Base-by-base conservation (phyloP, 768 basidiomycete genomes). In the Trametes coccinea region DNA sequence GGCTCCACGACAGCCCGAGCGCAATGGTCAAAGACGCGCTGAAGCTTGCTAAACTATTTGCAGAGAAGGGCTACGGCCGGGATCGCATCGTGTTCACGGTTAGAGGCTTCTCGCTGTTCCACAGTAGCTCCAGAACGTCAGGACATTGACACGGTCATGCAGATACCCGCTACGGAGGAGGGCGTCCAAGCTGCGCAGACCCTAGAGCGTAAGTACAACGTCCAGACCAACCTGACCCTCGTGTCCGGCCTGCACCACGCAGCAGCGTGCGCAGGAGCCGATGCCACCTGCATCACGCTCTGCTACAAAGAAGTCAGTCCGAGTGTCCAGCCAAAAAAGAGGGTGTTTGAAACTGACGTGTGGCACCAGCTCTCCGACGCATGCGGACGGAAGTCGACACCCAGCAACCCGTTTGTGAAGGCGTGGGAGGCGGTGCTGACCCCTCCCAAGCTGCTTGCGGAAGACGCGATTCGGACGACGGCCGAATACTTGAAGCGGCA, bases 161-260 rank as follows among this genome's bases (percentile, higher is more conserved):
- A 87, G 85, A 78, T 88, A 41, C 83, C 85, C 33, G 84, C 85
- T 5, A 87, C 85, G 0, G 77, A 80, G 39, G 74, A 74, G 31
- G 87, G 86, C 14, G 76, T 87, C 11, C 54, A 60, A 29, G 85
- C 86, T 5, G 79, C 84, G 0, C 70, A 67, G 29, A 65, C 68
- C 52, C 77, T 87, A 10, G 70, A 74, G 39, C 63, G 70, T 22
- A 66, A 67, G 47, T 65, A 80, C 50, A 67, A 69, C n/a, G 80
- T 86, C 33, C 73, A 77, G 22, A 80, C 80, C 22, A 83, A 86
- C 69, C 70, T 88, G 41, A 76, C 75, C 41, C 66, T 81, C 48
- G 85, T 86, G n/a, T 77, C 82, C 4, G 76, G 75, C 37, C 73
- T 86, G n/a, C 66, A 75, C 34, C 87, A 88, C 60, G 84, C 82